phyloP scores from a whole-genome alignment of 176 grass and related monocot genomes.

The Avena sativa region DNA sequence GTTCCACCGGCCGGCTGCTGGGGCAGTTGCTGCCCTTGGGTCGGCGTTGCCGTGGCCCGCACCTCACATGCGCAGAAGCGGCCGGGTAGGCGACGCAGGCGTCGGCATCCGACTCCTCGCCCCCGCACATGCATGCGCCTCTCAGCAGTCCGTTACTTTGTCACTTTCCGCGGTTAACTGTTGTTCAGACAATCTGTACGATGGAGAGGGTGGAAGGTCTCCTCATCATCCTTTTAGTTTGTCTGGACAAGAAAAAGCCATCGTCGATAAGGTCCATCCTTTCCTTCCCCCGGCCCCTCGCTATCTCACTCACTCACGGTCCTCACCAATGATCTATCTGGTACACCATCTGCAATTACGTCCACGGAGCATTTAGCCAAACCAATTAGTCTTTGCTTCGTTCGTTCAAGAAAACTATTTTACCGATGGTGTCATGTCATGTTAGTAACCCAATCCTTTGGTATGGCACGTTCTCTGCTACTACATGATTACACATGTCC shows the following conservation, averaged over 20 bases:
- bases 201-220: constrained; percentile 2
- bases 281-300: no score
- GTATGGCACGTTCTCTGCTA: not conserved
- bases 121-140: constrained; percentile 53
- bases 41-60: constrained; percentile 24
- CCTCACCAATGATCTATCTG: not conserved
- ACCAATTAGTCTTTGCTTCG: not conserved
- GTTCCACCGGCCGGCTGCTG: constrained; percentile 1
- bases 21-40: constrained; percentile 1
- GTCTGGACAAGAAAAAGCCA: not conserved
- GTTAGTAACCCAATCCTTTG: not conserved
- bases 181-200: not conserved
- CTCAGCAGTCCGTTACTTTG: constrained; percentile 47
- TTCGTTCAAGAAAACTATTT: not conserved
- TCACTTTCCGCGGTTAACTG: constrained; percentile 43
- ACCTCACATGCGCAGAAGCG: constrained; percentile 50
- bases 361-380: not conserved
- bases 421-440: not conserved
- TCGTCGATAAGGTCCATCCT: not conserved
- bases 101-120: constrained; percentile 36
- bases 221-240: not conserved
- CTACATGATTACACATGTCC: not conserved
- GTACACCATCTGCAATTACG: not conserved
- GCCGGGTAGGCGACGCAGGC: constrained; percentile 25
- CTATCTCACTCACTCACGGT: not conserved